Conservation (phyloP, 805 yeast genomes). For the Cyberlindnera saturnus region DNA sequence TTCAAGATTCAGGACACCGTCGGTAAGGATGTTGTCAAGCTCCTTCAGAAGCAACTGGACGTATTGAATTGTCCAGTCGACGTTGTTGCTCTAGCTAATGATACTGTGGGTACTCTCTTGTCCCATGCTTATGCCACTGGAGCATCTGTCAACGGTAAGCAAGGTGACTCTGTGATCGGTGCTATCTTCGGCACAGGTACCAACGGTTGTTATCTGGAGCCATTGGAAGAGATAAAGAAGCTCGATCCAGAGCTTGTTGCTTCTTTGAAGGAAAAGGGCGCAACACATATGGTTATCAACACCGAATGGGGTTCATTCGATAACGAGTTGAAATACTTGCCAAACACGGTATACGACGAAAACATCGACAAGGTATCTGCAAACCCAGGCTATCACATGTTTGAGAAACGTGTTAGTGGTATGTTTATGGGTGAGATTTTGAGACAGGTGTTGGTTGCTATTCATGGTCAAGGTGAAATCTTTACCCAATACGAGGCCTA, state of each 20-base stretch:
- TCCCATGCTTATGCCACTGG: slow-evolving; percentile 78
- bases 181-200: slow-evolving; percentile 97
- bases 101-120: slow-evolving; percentile 90
- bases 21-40: slow-evolving; percentile 72
- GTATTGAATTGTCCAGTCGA: slow-evolving; percentile 51
- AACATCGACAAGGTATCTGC: slow-evolving; percentile 67
- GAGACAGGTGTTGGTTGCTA: slow-evolving; percentile 66
- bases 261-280: slow-evolving; percentile 35
- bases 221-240: slow-evolving; percentile 66
- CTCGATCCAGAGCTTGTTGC: slow-evolving; percentile 43
- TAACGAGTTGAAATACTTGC: slow-evolving; percentile 68
- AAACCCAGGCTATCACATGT: slow-evolving; percentile 83
- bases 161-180: slow-evolving; percentile 77
- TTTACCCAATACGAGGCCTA: slow-evolving; percentile 45
- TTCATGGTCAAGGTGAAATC: slow-evolving; percentile 51
- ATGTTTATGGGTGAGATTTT: slow-evolving; percentile 90
- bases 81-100: slow-evolving; percentile 89
- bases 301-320: slow-evolving; percentile 99
- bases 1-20: slow-evolving; percentile 81
- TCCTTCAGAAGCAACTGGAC: slow-evolving; percentile 68
- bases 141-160: slow-evolving; percentile 45
- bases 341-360: slow-evolving; percentile 72
- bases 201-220: slow-evolving; percentile 89
- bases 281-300: slow-evolving; percentile 77
- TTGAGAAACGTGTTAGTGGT: slow-evolving; percentile 88